A percentile compares a stretch with the other conserved stretches of the same genome.
Evolutionary conservation across 257 asterid species (phyloP).

Genomic region (Leonotis leonurus): DNA sequence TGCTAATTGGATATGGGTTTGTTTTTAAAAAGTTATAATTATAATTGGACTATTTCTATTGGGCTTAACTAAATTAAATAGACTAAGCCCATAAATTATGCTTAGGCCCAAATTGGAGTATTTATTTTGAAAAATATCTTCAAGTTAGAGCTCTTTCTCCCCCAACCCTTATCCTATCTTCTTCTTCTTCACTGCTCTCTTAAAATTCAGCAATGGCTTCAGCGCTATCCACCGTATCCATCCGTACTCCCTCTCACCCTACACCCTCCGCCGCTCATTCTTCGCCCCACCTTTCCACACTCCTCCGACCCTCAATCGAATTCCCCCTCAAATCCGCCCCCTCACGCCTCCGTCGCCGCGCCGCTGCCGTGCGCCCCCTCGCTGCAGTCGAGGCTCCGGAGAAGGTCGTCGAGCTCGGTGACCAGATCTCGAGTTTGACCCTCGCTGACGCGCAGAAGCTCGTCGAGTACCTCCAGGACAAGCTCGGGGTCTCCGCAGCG

Average conservation of each 20-base stretch:
- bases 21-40: too few relatives aligned
- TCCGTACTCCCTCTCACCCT: slow-evolving; percentile 32
- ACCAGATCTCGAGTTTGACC: slow-evolving; percentile 71
- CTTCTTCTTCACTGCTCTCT: slow-evolving; percentile 9
- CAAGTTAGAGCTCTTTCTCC: neutral
- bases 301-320: slow-evolving; percentile 29
- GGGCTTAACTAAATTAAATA: neutral
- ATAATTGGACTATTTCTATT: too few relatives aligned
- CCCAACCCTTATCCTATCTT: slow-evolving; percentile 27
- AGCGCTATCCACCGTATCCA: slow-evolving; percentile 42
- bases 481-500: slow-evolving; percentile 91
- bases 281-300: slow-evolving; percentile 15
- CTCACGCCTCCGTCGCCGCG: slow-evolving; percentile 37
- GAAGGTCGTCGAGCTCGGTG: slow-evolving; percentile 69
- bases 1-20: too few relatives aligned
- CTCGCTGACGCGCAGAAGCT: slow-evolving; percentile 94
- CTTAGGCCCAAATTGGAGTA: neutral
- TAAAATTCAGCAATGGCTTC: slow-evolving; percentile 47
- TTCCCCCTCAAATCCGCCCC: slow-evolving; percentile 32
- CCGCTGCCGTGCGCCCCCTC: slow-evolving; percentile 41
- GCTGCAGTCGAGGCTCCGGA: slow-evolving; percentile 86
- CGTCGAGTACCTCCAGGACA: slow-evolving; percentile 92
- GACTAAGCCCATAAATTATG: neutral
- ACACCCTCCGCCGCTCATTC: slow-evolving; percentile 23
- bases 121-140: neutral